Evolutionary conservation across 139 green algal species (phyloP), one percentile per base, ranked within the genome.

Genomic region (Yamagishiella unicocca): DNA sequence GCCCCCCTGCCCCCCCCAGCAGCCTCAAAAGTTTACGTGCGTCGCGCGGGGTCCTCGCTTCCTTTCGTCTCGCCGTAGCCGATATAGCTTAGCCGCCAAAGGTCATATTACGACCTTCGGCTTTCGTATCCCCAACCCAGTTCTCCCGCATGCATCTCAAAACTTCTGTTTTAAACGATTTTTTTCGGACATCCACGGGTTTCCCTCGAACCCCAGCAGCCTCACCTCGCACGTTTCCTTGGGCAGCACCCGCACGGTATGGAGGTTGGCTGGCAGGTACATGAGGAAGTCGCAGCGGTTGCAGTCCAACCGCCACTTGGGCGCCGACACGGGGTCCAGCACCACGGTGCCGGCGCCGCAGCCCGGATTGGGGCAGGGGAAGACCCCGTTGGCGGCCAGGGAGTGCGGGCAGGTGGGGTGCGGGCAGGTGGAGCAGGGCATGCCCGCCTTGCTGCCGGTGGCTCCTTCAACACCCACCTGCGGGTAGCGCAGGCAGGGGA

Each of bases 271-370:
- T 0, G 95, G 94, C 35, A 99, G 90, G 74, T 96, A 97, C 29
- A 99, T 91, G 5, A 98, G 70, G 87, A 97, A 97, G 92, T 86
- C 92, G 91, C 96, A 98, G 43, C 84, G 84, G 81, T 93, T 97
- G 94, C 96, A 98, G 81, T 97, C 92, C 37, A 99, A 67, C 1
- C 95, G 92, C 95, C 95, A 98, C 42, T 91, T 92, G 25, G 96
- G 95, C 2, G 90, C 93, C 8, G 88, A 92, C 19, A 98, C 93
- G 1, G 96, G 95, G 89, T 98, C 96, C 62, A 98, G 91, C 61
- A 98, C 91, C 58, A 98, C 83, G 4, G 54, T 73, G 68, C 71
- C 70, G 37, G 38, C 72, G 29, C n/a, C 5, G 70, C 64, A 70
- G 66, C 42, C 88, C 42, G 94, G 96, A 37, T 95, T 92, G 19